These are phyloP conservation scores for Aspergillus carbonarius DNA, from an alignment of 2,329 filamentous ascomycete species.

Conservation along the genomic window DNA sequence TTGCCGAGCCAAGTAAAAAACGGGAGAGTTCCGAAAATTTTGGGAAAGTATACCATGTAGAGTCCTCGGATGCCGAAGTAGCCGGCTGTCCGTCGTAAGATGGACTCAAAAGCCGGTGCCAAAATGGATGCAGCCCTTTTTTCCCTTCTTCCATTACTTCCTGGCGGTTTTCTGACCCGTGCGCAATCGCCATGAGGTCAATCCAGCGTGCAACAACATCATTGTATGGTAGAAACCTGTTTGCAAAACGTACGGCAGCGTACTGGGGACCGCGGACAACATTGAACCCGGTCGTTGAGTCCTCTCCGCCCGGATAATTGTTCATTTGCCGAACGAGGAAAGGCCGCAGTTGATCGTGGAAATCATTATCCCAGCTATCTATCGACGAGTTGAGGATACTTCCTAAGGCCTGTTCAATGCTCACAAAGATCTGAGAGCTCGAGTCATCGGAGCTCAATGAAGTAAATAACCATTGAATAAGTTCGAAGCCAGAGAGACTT, in stretches of 20 bases:
- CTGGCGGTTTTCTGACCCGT: constrained; percentile 62
- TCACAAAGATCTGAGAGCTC: constrained; percentile 71
- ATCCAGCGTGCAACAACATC: constrained; percentile 84
- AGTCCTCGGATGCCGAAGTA: constrained; percentile 50
- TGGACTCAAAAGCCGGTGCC: constrained; percentile 64
- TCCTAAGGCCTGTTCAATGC: constrained; percentile 85
- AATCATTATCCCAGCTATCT: constrained; percentile 42
- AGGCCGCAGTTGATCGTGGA: constrained; percentile 47
- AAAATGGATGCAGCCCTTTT: constrained; percentile 80
- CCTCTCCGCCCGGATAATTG: constrained; percentile 43
- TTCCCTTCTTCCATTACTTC: constrained; percentile 88
- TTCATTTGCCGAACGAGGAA: constrained; percentile 70
- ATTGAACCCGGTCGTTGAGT: constrained; percentile 38
- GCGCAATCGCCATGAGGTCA: constrained; percentile 75
- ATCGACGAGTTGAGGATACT: constrained; percentile 66
- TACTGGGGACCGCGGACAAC: constrained; percentile 74
- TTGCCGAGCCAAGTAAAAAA: constrained; percentile 31
- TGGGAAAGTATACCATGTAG: constrained; percentile 43
- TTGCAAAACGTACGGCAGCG: constrained; percentile 83
- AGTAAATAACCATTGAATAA: constrained; percentile 75
- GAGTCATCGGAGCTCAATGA: constrained; percentile 79
- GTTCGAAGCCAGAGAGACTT: constrained; percentile 49
- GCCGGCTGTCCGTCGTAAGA: constrained; percentile 42
- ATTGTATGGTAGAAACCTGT: constrained; percentile 76
- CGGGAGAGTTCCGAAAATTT: constrained; percentile 36